Percentiles rank a stretch among this genome's conserved stretches.
Conservation (phyloP, 768 basidiomycete genomes). For the Dioszegia aurantiaca region DNA sequence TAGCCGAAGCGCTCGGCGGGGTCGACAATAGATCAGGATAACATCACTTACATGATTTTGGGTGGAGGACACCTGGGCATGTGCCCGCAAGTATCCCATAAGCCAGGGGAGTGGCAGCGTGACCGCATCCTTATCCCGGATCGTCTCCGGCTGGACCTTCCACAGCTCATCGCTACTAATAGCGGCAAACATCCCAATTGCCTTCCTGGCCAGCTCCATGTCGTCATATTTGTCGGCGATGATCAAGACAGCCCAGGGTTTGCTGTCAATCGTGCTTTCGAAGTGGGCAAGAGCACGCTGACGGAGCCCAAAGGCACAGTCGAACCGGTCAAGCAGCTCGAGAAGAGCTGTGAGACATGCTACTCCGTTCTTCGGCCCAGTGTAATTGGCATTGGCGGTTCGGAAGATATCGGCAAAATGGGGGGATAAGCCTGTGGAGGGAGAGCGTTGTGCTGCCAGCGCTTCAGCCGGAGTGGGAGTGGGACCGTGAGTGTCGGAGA, state of each 20-base stretch:
- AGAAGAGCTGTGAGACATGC: neutral
- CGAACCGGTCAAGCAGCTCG: slow-evolving; percentile 5
- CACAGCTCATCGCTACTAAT: neutral
- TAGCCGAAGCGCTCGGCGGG: too few relatives aligned
- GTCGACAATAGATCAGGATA: too few relatives aligned
- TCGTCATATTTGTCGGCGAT: slow-evolving; percentile 9
- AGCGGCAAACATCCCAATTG: neutral
- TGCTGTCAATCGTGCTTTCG: neutral
- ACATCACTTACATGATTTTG: neutral
- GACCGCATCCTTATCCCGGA: neutral
- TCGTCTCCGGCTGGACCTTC: slow-evolving; percentile 1
- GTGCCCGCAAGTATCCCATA: slow-evolving; percentile 8
- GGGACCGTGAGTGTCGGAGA: neutral
- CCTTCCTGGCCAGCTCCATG: neutral
- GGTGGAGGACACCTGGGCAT: neutral
- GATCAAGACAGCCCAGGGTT: slow-evolving; percentile 5
- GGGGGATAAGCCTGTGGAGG: neutral
- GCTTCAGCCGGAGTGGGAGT: neutral
- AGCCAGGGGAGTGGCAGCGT: slow-evolving; percentile 1
- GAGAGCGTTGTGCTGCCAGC: neutral
- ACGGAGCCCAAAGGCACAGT: slow-evolving; percentile 1
- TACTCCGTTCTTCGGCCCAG: neutral
- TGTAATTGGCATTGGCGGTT: neutral
- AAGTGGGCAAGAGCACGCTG: slow-evolving; percentile 4
- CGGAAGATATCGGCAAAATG: slow-evolving; percentile 11